Evolutionary conservation across 441 rosid genomes (phyloP), one percentile per base, ranked within the genome.

Genomic region (Syzygium syzygioides): DNA sequence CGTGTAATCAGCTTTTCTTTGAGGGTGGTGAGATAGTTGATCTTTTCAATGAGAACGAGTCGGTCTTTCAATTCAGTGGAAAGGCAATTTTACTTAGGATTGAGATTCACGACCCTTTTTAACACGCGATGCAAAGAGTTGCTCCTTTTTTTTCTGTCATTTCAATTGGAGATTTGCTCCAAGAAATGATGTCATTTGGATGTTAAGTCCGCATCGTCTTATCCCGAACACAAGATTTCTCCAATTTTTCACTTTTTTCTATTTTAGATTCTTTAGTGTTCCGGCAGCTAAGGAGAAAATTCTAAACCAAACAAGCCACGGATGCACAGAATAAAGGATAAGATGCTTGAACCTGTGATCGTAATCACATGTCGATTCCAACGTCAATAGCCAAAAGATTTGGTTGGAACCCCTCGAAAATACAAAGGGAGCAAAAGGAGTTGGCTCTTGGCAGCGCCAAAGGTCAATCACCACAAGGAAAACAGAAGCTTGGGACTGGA

Each of bases 101-200:
- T 15, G n/a, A 57, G 62, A 57, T 57, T 68, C 80, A 20, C 7
- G 9, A 5, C 9, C 14, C 2, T 68, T 68, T 19, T 14, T 68
- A 41, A 25, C 59, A 3, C 59, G 3, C 48, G 3, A 19, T 13
- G 50, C 11, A 68, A 11, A 68, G 4, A 10, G 48, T 19, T 68
- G 20, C 34, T 13, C 48, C 19, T 5, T 10, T 34, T 34, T 32
- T 0, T 13, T 34, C 48, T 3, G 0, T 10, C 1, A 19, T 68
- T 71, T 34, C 5, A 41, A 37, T 37, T 11, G 28, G 37, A 11
- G 26, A 41, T 71, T 68, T 41, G 80, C 50, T 71, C 20, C 50
- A 37, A 71, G 15, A 23, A 71, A 34, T 37, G 80, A 19, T 20
- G 80, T 37, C 80, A 10, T 12, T 11, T 71, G 50, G 20, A 37